Base-by-base conservation (phyloP, 108 stramenopile genomes). In the Ochromonas danica region DNA sequence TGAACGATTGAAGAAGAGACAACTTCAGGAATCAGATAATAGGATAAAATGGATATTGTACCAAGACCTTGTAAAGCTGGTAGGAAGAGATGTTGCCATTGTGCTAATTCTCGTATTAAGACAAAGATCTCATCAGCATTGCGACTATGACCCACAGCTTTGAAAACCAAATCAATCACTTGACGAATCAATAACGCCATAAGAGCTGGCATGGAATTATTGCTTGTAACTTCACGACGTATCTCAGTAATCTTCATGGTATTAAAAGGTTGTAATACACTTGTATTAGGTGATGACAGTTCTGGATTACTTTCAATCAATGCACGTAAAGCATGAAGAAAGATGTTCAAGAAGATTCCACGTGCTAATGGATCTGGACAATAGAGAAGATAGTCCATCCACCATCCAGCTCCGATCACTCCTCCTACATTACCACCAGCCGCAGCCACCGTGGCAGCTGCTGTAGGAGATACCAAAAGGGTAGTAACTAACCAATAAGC, bases 51-150 rank as follows among this genome's bases (percentile, higher is more conserved):
- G 3, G 72, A 17, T 35, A 75, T 42, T 6, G 31, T 42, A 41
- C 10, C 6, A 31, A 41, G 43, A 42, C n/a, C 25, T 10, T 31
- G 45, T n/a, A n/a, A n/a, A n/a, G n/a, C n/a, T n/a, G n/a, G n/a
- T n/a, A n/a, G n/a, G 31, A 75, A 60, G 3, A 36, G 10, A n/a
- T 39, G 14, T 6, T 6, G 72, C 10, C 6, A 42, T 3, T 6
- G 10, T 10, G 72, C 3, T 22, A 75, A 57, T 14, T 75, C 72
- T 33, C 72, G 72, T 14, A 75, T 25, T 33, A 75, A 75, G 10
- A 41, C 72, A 75, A 75, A 75, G 14, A 75, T 31, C 25, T 75
- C 72, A 36, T 75, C 72, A 10, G 45, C 14, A 28, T 6, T 75
- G 31, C 51, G 72, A 38, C 6, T 22, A 75, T 75, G 51, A 45